Evolutionary conservation across 2,329 filamentous ascomycete species (phyloP), one percentile per base, ranked within the genome.

Genomic region (Epicoccum nigrum): DNA sequence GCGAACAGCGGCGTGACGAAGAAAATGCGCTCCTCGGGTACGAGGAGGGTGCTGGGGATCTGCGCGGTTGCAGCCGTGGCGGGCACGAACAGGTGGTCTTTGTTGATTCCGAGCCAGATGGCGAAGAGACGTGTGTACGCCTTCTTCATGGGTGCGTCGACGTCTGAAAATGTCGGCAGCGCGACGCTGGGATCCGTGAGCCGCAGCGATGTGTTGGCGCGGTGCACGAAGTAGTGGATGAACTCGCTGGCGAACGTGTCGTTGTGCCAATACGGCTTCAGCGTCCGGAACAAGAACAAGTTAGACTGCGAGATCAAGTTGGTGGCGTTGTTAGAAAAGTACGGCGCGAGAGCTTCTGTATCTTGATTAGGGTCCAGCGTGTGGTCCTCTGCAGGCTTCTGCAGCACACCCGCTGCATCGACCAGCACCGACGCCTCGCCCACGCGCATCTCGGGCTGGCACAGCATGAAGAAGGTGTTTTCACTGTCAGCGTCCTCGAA

Each of bases 1-100:
- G 71, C 60, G 39, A 82, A 79, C 5, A 81, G 78, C 0, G 72
- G 49, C 0, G 58, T 49, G 0, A 77, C 76, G 40, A 84, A 69
- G 42, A 84, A 80, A 0, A 85, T 74, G 0, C 79, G 71, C 0
- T 70, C 75, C 17, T 79, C 74, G 15, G 32, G 33, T 21, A 13
- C 19, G 33, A 35, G 32, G 16, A 3, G 32, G 32, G 32, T n/a
- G 32, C 32, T 19, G 4, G n/a, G 32, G 0, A 69, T 19, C 0
- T 50, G 19, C n/a, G 0, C 20, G n/a, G 0, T 45, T 7, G 5
- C 31, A 12, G 30, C 43, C 7, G 46, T 38, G 0, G 50, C 34
- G 0, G 52, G 41, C 0, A 69, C 56, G 30, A 83, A 76, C 0
- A 82, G 16, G 0, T 38, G 51, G 0, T 75, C 54, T 0, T 63